phyloP scores from a whole-genome alignment of 1,284 basidiomycete genomes.

The Ceratobasidium sp. region DNA sequence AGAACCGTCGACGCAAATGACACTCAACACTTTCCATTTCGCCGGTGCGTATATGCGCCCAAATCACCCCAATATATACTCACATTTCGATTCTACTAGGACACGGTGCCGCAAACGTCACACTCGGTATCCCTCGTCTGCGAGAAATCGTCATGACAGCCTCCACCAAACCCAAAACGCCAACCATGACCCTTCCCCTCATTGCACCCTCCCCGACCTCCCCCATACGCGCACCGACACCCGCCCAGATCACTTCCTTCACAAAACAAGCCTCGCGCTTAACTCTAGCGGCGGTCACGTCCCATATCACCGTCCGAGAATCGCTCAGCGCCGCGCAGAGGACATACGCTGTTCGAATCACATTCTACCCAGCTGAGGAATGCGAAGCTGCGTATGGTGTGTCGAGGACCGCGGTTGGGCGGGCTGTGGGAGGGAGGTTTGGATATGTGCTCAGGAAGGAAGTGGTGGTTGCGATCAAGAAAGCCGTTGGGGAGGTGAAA shows the following conservation, averaged over 20 bases:
- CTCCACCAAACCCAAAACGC: conserved; percentile 95
- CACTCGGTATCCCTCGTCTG: conserved; percentile 97
- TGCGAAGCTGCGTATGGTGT: conserved; percentile 91
- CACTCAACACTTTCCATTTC: conserved; percentile 99
- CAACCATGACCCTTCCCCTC: conserved; percentile 95
- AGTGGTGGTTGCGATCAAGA: conserved; percentile 89
- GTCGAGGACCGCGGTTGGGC: conserved; percentile 79
- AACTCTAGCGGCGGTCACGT: conserved; percentile 90
- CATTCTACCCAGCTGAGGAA: conserved; percentile 90
- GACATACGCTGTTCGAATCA: conserved; percentile 84
- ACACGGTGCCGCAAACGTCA: conserved; percentile 99
- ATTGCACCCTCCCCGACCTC: conserved; percentile 54
- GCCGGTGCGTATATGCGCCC: conserved; percentile 71
- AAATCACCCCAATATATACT: conserved; percentile 44
- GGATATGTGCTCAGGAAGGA: conserved; percentile 89
- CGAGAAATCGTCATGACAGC: conserved; percentile 99
- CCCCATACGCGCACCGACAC: conserved; percentile 44
- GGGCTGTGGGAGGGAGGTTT: conserved; percentile 82
- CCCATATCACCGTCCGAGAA: conserved; percentile 86
- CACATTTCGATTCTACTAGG: conserved; percentile 63
- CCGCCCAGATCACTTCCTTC: conserved; percentile 77
- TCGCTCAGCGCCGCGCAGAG: conserved; percentile 77
- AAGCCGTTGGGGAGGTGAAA: conserved; percentile 83
- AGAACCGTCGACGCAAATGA: conserved; percentile 99
- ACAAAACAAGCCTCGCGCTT: conserved; percentile 92